Evolutionary conservation across 2,329 filamentous ascomycete genomes (phyloP).

Genomic region (Tricladium varicosporioides): DNA sequence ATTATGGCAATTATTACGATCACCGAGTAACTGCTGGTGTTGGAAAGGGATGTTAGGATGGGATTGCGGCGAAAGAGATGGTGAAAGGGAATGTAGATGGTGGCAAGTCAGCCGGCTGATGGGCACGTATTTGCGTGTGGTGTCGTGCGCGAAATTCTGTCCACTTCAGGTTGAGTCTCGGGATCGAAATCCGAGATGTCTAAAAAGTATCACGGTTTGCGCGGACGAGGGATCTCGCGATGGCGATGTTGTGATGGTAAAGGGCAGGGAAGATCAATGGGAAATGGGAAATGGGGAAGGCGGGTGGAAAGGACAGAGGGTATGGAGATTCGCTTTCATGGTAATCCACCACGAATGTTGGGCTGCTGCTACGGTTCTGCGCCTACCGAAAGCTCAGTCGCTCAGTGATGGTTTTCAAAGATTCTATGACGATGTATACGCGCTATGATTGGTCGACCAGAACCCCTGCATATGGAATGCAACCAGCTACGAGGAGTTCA

Average conservation of each 20-base stretch:
- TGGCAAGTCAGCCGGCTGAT: slow-evolving; percentile 12
- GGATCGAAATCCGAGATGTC: background rate
- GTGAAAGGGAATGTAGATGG: background rate
- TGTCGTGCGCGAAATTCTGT: slow-evolving; percentile 1
- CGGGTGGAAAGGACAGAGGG: background rate
- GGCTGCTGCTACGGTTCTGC: background rate
- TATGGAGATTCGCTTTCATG: background rate
- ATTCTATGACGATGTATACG: background rate
- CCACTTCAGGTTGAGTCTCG: background rate
- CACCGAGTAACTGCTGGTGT: background rate
- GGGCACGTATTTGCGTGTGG: slow-evolving; percentile 13
- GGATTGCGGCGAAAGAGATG: slow-evolving; percentile 9
- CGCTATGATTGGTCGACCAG: background rate
- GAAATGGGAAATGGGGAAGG: background rate
- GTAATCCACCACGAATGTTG: background rate
- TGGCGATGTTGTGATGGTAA: background rate
- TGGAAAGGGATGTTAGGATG: background rate
- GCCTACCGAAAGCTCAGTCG: background rate
- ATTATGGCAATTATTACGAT: slow-evolving; percentile 14
- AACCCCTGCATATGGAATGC: background rate
- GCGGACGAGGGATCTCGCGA: background rate
- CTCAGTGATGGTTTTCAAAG: background rate
- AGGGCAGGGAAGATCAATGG: background rate
- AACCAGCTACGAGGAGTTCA: background rate
- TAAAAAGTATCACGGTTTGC: background rate